Base-by-base conservation (phyloP, 768 basidiomycete genomes). In the Leccinum truebloodii region DNA sequence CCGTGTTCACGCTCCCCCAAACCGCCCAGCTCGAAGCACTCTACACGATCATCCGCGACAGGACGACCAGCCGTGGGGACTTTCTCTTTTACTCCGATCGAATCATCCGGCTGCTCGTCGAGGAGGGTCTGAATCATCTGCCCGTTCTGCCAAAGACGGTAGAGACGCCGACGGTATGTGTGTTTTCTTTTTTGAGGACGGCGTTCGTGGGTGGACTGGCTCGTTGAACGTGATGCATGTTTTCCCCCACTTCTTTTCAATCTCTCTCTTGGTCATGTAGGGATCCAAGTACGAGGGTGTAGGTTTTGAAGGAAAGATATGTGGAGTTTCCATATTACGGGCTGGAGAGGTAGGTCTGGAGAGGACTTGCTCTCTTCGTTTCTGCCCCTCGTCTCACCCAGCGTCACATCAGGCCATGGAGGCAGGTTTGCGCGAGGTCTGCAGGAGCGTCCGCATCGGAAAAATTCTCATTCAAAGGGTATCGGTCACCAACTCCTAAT, bases 381-480 rank as follows among this genome's bases (percentile, higher is more conserved):
- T 24, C 35, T 14, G 12, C 49, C 24, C 14, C 34, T 46, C 26
- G 37, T 41, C 55, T 59, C 49, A 57, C 24, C 46, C 22, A 3
- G 41, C 55, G 2, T 50, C 16, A 13, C 34, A 22, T n/a, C 59
- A 94, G 91, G 94, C 95, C 2, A 99, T 99, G 96, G 96, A 99
- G 76, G 93, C 92, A 13, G 97, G 96, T 41, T 79, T 99, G 62
- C 82, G 96, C 48, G 96, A 98, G 74, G 96, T 98, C 41, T 98
- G 95, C 78, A 83, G 96, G 66, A 92, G 87, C 68, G 91, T 93
- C 28, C 83, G 96, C 63, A 96, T 99, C 60, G 96, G 96, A 52
- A 99, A 99, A 80, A 98, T 99, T 69, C 80, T 99, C 52, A 99
- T 99, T 63, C 96, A 99, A 77, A 77, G 96, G 72, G 94, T 94